These are phyloP conservation scores for Alternaria angustiovoidea DNA, from an alignment of 2,329 filamentous ascomycete species.

Conservation along the genomic window DNA sequence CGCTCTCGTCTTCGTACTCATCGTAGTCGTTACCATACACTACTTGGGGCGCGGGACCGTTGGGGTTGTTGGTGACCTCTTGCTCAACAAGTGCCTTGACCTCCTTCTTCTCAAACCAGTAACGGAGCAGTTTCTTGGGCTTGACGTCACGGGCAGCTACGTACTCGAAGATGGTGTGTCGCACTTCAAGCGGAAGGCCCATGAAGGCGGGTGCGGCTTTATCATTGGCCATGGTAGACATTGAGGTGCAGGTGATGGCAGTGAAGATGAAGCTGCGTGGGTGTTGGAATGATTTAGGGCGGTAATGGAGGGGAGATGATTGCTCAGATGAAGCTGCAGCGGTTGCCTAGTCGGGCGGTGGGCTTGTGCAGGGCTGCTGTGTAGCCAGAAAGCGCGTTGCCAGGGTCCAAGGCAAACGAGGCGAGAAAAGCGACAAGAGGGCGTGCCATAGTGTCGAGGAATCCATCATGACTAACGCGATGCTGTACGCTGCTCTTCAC, in stretches of 20 bases:
- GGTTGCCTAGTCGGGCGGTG: slow-evolving; percentile 27
- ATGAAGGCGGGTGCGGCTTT: slow-evolving; percentile 23
- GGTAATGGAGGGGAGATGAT: neutral
- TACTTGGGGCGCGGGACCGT: slow-evolving; percentile 12
- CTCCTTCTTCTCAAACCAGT: slow-evolving; percentile 50
- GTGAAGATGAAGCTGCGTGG: neutral
- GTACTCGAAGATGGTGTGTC: slow-evolving; percentile 40
- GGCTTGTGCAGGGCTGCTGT: slow-evolving; percentile 15
- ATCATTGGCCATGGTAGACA: slow-evolving; percentile 13
- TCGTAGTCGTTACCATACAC: slow-evolving; percentile 20
- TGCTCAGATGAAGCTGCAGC: slow-evolving; percentile 3
- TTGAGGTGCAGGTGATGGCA: neutral
- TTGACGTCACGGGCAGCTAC: slow-evolving; percentile 24
- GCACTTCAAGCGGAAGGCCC: slow-evolving; percentile 43
- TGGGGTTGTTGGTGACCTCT: slow-evolving; percentile 17
- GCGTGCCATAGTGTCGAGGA: neutral
- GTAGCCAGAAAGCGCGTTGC: slow-evolving; percentile 8
- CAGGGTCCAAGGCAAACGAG: neutral
- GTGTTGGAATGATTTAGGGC: neutral
- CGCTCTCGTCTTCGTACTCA: slow-evolving; percentile 16
- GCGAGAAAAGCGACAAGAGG: neutral
- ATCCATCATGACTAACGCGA: slow-evolving; percentile 1
- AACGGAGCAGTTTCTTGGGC: slow-evolving; percentile 38
- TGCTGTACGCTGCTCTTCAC: neutral
- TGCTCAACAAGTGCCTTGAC: slow-evolving; percentile 27